phyloP scores from a whole-genome alignment of 108 stramenopile species.

The Nitzschia sp. region DNA sequence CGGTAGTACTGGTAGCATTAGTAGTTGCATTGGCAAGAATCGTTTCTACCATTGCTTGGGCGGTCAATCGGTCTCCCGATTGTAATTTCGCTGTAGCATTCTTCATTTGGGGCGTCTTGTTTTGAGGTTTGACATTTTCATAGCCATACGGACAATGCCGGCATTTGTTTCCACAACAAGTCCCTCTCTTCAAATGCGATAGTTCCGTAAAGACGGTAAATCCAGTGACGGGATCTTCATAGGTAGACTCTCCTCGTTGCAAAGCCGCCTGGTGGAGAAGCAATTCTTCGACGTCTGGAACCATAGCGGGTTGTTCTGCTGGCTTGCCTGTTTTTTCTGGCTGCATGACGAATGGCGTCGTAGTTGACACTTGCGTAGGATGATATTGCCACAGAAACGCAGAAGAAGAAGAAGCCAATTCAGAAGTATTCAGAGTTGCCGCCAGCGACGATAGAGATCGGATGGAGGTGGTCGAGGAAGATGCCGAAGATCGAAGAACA shows the following conservation, averaged over 20 bases:
- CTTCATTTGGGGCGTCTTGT: background rate
- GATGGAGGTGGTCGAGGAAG: no score
- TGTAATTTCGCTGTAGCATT: constrained; percentile 32
- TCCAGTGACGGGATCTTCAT: constrained; percentile 87
- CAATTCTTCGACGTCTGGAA: constrained; percentile 77
- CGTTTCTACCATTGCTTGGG: constrained; percentile 32
- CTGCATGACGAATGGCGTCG: no score
- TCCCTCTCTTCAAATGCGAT: constrained; percentile 78
- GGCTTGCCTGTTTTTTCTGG: background rate
- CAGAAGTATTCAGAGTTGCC: no score
- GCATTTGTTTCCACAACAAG: constrained; percentile 90
- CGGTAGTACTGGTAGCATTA: background rate
- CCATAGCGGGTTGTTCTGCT: background rate
- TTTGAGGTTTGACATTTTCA: constrained; percentile 57
- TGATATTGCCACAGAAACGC: no score
- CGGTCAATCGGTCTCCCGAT: constrained; percentile 51
- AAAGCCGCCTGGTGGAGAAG: constrained; percentile 36
- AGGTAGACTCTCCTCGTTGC: constrained; percentile 55
- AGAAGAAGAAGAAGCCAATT: no score
- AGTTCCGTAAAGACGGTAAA: constrained; percentile 89
- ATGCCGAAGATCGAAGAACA: no score
- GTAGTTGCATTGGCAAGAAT: constrained; percentile 9
- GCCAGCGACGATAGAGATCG: no score
- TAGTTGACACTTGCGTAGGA: no score
- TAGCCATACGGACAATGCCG: constrained; percentile 94